Percentiles rank a stretch among this genome's conserved stretches.
phyloP scores from a whole-genome alignment of 345 rosid genomes.

The Clausena lansium region DNA sequence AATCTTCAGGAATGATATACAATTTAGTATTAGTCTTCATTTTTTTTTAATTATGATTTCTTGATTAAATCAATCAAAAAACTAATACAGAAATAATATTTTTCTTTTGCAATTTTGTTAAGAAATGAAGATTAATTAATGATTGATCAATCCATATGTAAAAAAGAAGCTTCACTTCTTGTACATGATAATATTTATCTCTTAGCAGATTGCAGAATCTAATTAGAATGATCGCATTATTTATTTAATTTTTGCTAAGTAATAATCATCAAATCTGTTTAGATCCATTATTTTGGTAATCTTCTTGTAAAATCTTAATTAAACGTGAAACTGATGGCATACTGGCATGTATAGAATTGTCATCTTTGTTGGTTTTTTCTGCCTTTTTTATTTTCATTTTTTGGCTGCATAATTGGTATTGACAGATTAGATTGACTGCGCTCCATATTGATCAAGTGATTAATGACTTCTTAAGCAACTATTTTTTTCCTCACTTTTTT shows the following conservation, averaged over 20 bases:
- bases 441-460: not conserved
- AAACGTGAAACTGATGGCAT: not conserved
- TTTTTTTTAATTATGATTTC: too few relatives aligned
- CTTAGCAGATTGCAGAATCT: not conserved
- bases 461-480: not conserved
- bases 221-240: not conserved
- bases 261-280: not conserved
- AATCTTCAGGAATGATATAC: too few relatives aligned
- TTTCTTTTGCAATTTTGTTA: not conserved
- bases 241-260: not conserved
- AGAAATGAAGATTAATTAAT: too few relatives aligned
- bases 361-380: not conserved
- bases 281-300: not conserved
- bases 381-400: too few relatives aligned
- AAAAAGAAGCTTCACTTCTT: not conserved
- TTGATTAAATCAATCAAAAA: too few relatives aligned
- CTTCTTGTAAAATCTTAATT: not conserved
- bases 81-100: not conserved
- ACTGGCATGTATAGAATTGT: not conserved
- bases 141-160: not conserved
- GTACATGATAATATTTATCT: not conserved
- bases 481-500: too few relatives aligned
- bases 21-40: too few relatives aligned
- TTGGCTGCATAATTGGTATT: not conserved
- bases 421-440: not conserved